These are phyloP conservation scores for Phialemoniopsis sp. DNA, from an alignment of 2,329 filamentous ascomycete genomes.

Conservation along the genomic window DNA sequence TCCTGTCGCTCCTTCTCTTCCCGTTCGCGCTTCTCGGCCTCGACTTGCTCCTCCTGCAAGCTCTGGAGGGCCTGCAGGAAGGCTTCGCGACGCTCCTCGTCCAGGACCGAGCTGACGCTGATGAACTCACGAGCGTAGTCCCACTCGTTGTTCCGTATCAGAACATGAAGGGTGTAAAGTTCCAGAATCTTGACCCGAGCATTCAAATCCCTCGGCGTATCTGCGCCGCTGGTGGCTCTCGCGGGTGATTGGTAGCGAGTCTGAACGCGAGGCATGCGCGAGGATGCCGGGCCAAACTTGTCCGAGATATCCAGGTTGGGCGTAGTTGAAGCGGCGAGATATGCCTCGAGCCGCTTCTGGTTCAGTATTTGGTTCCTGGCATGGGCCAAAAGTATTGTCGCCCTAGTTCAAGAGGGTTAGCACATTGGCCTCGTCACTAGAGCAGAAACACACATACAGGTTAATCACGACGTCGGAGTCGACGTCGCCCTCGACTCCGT, in stretches of 20 bases:
- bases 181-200: constrained; percentile 89
- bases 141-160: constrained; percentile 94
- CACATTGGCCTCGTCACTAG: too few relatives aligned
- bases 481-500: constrained; percentile 82
- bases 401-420: constrained; percentile 51
- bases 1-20: constrained; percentile 55
- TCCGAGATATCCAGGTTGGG: constrained; percentile 70
- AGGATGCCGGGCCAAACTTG: constrained; percentile 47
- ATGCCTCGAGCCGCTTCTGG: constrained; percentile 83
- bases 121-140: constrained; percentile 93
- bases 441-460: too few relatives aligned
- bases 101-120: constrained; percentile 76
- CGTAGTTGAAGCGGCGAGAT: constrained; percentile 72
- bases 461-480: constrained; percentile 94
- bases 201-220: constrained; percentile 80
- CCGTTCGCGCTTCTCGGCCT: constrained; percentile 61
- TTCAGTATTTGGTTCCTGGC: constrained; percentile 79
- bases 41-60: constrained; percentile 77
- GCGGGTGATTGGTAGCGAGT: constrained; percentile 40
- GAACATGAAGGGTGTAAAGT: constrained; percentile 89
- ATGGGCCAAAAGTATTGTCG: constrained; percentile 87
- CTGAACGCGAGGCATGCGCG: constrained; percentile 26
- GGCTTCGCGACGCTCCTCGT: constrained; percentile 85
- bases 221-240: constrained; percentile 58
- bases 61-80: constrained; percentile 83